Conservation (phyloP, 192 early-diverging fungal genomes). For the Rhizophagus sp. region DNA sequence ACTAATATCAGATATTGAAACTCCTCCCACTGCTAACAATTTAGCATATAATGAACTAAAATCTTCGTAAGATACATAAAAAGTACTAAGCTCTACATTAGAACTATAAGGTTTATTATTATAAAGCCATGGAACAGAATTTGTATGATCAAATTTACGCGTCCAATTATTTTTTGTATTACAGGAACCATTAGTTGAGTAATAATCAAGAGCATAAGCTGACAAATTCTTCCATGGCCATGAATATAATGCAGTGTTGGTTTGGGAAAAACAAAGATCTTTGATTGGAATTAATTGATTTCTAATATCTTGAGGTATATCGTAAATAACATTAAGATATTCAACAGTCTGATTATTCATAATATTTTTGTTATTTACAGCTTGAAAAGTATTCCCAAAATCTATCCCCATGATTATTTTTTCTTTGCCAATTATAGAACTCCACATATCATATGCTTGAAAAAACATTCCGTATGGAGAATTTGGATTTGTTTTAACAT, state of each 20-base stretch:
- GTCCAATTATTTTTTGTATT: conserved; percentile 53
- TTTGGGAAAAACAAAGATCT: conserved; percentile 41
- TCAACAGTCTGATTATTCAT: conserved; percentile 26
- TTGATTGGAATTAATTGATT: conserved; percentile 58
- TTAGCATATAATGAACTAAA: conserved; percentile 63
- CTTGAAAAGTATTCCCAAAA: conserved; percentile 60
- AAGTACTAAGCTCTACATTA: neutral
- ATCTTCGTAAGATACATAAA: conserved; percentile 79
- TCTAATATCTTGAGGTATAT: conserved; percentile 51
- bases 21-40: conserved; percentile 62
- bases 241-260: conserved; percentile 51
- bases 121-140: conserved; percentile 71
- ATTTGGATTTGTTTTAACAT: neutral
- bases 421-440: conserved; percentile 56
- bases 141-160: conserved; percentile 56
- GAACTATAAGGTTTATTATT: no score
- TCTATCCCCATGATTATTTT: conserved; percentile 63
- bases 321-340: no score
- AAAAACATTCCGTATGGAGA: conserved; percentile 31
- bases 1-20: conserved; percentile 63
- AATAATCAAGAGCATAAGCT: conserved; percentile 36
- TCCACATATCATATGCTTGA: conserved; percentile 58
- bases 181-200: conserved; percentile 43
- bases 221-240: conserved; percentile 71
- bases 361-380: conserved; percentile 20